Conservation (phyloP, 129 eudicot species). For the Flaveria trinervia region DNA sequence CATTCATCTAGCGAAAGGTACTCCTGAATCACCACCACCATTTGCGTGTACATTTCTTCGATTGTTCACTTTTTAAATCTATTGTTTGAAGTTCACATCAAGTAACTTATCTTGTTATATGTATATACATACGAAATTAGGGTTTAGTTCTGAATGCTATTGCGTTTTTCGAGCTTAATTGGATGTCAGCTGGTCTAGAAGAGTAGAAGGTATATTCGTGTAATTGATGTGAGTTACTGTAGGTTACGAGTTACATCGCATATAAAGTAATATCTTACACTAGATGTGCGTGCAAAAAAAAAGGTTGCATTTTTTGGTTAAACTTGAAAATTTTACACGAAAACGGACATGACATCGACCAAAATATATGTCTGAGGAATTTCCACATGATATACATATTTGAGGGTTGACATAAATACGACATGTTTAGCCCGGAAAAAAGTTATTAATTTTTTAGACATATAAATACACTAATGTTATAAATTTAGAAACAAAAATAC, state of each 20-base stretch:
- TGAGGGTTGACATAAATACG: background rate
- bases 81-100: too few species aligned
- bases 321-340: background rate
- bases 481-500: background rate
- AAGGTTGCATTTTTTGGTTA: background rate
- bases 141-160: conserved; percentile 19
- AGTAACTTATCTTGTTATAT: background rate
- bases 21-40: conserved; percentile 3
- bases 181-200: background rate
- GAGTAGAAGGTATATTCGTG: too few species aligned
- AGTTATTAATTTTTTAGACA: background rate
- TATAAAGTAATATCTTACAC: background rate
- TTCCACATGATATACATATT: background rate
- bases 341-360: background rate
- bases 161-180: conserved; percentile 11
- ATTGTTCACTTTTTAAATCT: background rate
- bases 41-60: background rate
- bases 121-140: conserved; percentile 16
- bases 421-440: background rate
- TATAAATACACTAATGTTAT: background rate
- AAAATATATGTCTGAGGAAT: too few species aligned
- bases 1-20: conserved; percentile 19
- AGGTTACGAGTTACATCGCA: background rate
- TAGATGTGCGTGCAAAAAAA: background rate
- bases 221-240: background rate